Percentiles rank a stretch among this genome's conserved stretches.
These are phyloP conservation scores for Saprolegnia diclina DNA, from an alignment of 352 stramenopile genomes.

Conservation along the genomic window DNA sequence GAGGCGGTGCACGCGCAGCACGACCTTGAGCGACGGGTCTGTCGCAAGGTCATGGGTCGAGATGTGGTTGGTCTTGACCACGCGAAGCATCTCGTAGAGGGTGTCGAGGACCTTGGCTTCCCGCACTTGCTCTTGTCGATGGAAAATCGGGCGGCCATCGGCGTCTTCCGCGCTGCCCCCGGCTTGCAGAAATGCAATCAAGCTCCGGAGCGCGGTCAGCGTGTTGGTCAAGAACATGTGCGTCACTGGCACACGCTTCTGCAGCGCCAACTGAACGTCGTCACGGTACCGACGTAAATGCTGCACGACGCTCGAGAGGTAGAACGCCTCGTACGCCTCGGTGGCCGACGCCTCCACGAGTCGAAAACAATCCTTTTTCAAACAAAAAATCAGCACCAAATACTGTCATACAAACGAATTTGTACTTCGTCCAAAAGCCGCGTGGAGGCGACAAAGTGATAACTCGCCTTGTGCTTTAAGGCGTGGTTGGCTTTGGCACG, in stretches of 20 bases:
- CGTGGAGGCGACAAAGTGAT: slow-evolving; percentile 2
- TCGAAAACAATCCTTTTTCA: slow-evolving; percentile 25
- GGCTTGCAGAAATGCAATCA: slow-evolving; percentile 10
- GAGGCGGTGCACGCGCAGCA: slow-evolving; percentile 24
- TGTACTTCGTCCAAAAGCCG: slow-evolving; percentile 15
- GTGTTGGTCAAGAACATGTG: slow-evolving; percentile 12
- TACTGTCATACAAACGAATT: no score
- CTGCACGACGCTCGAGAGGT: slow-evolving; percentile 6
- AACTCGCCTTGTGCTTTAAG: slow-evolving; percentile 17
- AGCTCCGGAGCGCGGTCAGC: background rate
- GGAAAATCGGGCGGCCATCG: slow-evolving; percentile 1
- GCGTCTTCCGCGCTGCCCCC: background rate
- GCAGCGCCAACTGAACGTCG: background rate
- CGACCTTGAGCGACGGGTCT: slow-evolving; percentile 17
- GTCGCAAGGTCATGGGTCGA: background rate
- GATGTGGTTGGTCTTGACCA: background rate
- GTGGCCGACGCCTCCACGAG: slow-evolving; percentile 14
- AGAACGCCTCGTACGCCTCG: slow-evolving; percentile 20
- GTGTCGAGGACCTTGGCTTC: slow-evolving; percentile 24
- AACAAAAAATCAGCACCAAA: no score
- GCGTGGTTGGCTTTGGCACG: background rate
- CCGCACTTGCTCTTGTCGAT: slow-evolving; percentile 10
- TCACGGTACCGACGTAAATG: slow-evolving; percentile 11
- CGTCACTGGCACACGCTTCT: background rate
- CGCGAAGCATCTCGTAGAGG: slow-evolving; percentile 20